Evolutionary conservation across 2,329 filamentous ascomycete genomes (phyloP).

Genomic region (Parastagonospora avenae): DNA sequence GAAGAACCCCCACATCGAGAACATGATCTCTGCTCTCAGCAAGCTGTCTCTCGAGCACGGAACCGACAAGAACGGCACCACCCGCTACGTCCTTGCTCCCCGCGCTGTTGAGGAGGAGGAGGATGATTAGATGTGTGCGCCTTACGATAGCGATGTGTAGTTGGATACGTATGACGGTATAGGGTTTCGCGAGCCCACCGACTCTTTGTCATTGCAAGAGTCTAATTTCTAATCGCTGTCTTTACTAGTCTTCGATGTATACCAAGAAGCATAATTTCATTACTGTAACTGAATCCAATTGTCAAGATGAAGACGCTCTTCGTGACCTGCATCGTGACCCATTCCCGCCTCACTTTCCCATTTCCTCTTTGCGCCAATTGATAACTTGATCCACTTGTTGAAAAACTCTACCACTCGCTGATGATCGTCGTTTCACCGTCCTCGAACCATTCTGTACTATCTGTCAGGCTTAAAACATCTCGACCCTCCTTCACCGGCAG

Average conservation of each 20-base stretch:
- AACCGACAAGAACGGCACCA: slow-evolving; percentile 54
- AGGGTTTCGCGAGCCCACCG: slow-evolving; percentile 31
- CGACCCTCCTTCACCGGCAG: too few species aligned
- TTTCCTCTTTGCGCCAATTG: too few species aligned
- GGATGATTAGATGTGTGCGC: slow-evolving; percentile 46
- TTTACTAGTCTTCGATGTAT: slow-evolving; percentile 36
- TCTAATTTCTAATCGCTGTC: slow-evolving; percentile 35
- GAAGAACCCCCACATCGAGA: slow-evolving; percentile 69
- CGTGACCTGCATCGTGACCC: background rate
- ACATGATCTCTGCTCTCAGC: slow-evolving; percentile 67
- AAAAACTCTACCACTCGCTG: too few species aligned
- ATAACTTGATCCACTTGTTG: too few species aligned
- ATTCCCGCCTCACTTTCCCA: background rate
- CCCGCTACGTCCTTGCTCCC: slow-evolving; percentile 52
- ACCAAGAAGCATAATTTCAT: slow-evolving; percentile 38
- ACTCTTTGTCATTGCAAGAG: slow-evolving; percentile 16
- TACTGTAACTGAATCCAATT: slow-evolving; percentile 26
- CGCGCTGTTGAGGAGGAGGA: slow-evolving; percentile 57
- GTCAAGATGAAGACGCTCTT: background rate
- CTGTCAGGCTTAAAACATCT: too few species aligned
- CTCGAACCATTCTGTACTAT: too few species aligned
- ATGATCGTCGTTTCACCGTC: too few species aligned
- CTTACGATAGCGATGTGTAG: slow-evolving; percentile 29
- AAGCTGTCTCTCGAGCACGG: slow-evolving; percentile 68
- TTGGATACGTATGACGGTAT: slow-evolving; percentile 30